These are phyloP conservation scores for Cryptosporidium ryanae DNA, from an alignment of 169 alveolate genomes.

Conservation along the genomic window DNA sequence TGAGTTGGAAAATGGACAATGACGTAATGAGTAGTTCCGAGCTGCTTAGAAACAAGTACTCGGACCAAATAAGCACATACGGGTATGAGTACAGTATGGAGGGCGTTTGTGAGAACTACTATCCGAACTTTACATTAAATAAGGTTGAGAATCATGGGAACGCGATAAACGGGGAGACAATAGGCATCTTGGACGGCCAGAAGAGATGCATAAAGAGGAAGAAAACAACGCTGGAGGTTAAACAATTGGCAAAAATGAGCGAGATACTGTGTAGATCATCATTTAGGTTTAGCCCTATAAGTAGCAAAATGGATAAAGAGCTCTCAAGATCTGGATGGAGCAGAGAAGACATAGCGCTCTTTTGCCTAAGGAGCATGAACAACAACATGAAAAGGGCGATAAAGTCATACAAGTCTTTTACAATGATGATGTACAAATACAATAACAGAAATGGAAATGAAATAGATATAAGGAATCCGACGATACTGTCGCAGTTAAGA, in stretches of 20 bases:
- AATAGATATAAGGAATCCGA: constrained; percentile 46
- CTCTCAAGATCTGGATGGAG: constrained; percentile 57
- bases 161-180: neutral
- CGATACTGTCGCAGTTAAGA: constrained; percentile 51
- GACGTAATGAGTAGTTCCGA: constrained; percentile 1
- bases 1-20: neutral
- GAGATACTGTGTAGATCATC: constrained; percentile 34
- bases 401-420: constrained; percentile 45
- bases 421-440: constrained; percentile 46
- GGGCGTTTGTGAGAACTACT: no score
- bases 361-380: constrained; percentile 51
- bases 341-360: constrained; percentile 63
- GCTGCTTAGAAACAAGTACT: neutral
- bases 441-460: constrained; percentile 53
- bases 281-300: constrained; percentile 54
- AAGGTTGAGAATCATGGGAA: neutral
- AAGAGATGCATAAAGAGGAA: neutral
- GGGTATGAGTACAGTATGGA: neutral
- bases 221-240: neutral
- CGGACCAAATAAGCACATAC: neutral
- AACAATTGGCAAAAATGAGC: constrained; percentile 29
- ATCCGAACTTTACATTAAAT: neutral
- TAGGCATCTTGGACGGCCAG: neutral
- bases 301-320: constrained; percentile 30
- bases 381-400: constrained; percentile 36